Percentiles rank a stretch among this genome's conserved stretches.
These are phyloP conservation scores for Gastrodia elata DNA, from an alignment of 106 monocot species.

Conservation along the genomic window DNA sequence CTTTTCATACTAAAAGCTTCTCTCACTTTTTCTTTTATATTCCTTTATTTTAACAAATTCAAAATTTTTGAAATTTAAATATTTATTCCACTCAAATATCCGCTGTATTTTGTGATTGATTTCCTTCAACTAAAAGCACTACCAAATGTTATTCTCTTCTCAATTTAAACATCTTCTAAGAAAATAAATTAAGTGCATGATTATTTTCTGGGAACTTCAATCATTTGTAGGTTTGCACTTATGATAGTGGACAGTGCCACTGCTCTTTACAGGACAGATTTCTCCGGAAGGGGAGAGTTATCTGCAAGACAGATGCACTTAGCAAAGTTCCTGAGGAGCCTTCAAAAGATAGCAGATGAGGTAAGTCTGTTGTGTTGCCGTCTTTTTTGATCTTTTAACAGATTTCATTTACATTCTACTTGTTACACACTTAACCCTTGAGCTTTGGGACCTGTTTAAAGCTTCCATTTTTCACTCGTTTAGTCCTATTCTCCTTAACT, in stretches of 20 bases:
- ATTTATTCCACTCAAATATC: too few relatives aligned
- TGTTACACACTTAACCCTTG: too few relatives aligned
- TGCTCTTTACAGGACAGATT: conserved; percentile 66
- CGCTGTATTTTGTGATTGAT: too few relatives aligned
- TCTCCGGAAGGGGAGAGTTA: conserved; percentile 70
- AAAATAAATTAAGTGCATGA: background rate
- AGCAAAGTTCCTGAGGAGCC: conserved; percentile 57
- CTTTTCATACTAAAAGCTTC: too few relatives aligned
- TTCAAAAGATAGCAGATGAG: conserved; percentile 68
- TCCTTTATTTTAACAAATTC: too few relatives aligned
- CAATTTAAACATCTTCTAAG: background rate
- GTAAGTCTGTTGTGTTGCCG: conserved; percentile 6
- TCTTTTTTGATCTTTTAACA: background rate
- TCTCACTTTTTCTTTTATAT: too few relatives aligned
- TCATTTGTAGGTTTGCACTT: conserved; percentile 49
- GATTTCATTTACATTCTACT: background rate
- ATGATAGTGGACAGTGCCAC: conserved; percentile 79
- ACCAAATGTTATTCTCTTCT: background rate
- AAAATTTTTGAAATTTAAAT: too few relatives aligned
- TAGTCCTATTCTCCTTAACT: background rate
- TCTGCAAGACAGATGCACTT: conserved; percentile 76
- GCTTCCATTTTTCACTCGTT: background rate
- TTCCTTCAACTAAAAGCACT: too few relatives aligned
- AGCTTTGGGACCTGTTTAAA: background rate
- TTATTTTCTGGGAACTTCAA: background rate